Evolutionary conservation across 805 yeast genomes (phyloP).

Genomic region (Candida sonorensis): DNA sequence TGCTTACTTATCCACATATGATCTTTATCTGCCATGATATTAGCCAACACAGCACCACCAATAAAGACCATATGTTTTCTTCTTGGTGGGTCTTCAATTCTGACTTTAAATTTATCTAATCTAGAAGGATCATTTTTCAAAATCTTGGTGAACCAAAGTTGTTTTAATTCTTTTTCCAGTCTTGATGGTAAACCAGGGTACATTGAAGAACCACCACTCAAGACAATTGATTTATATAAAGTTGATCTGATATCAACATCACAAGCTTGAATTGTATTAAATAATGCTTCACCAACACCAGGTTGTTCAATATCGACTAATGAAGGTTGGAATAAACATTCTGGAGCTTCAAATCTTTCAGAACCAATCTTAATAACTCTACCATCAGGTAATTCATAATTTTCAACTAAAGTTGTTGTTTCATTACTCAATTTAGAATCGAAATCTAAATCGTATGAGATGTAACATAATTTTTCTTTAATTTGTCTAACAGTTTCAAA

Average conservation of each 20-base stretch:
- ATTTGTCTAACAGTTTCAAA: slow-evolving; percentile 98
- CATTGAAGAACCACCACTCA: slow-evolving; percentile 98
- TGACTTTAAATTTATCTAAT: slow-evolving; percentile 85
- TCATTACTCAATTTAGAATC: slow-evolving; percentile 85
- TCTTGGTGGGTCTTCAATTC: slow-evolving; percentile 98
- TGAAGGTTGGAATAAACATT: slow-evolving; percentile 93
- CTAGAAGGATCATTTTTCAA: slow-evolving; percentile 82
- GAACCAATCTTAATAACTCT: slow-evolving; percentile 89
- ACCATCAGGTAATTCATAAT: slow-evolving; percentile 94
- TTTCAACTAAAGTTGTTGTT: slow-evolving; percentile 91
- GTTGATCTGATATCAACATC: slow-evolving; percentile 90
- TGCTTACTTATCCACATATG: slow-evolving; percentile 96
- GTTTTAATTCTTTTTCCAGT: slow-evolving; percentile 92
- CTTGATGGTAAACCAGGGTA: slow-evolving; percentile 97
- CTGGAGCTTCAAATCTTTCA: slow-evolving; percentile 95
- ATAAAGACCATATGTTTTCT: slow-evolving; percentile 98
- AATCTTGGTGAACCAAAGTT: slow-evolving; percentile 88
- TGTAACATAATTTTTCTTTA: slow-evolving; percentile 93
- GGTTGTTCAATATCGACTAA: slow-evolving; percentile 95
- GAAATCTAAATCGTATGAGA: slow-evolving; percentile 86
- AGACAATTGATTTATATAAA: slow-evolving; percentile 83
- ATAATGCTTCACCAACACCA: slow-evolving; percentile 89
- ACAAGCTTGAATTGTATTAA: slow-evolving; percentile 89
- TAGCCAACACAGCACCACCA: slow-evolving; percentile 97
- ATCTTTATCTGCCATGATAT: slow-evolving; percentile 96